Evolutionary conservation across 257 asterid species (phyloP), one percentile per base, ranked within the genome.

Genomic region (Solanum sejunctum): DNA sequence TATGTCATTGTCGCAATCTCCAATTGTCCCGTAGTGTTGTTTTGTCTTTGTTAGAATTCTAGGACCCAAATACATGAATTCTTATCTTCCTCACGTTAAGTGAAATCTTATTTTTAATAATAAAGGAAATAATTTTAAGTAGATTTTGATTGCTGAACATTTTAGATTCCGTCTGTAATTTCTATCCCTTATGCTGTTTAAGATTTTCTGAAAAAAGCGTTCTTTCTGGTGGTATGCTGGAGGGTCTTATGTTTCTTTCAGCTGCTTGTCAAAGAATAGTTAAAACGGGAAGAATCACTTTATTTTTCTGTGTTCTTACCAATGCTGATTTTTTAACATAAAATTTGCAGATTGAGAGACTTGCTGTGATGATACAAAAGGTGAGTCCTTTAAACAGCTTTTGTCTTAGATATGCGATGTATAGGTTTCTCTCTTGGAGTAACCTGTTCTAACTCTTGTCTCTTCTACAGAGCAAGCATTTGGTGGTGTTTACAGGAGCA

Each of bases 401-500:
- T 26, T 26, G 80, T 51, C 84, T 66, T 32, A n/a, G 67, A 64
- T 64, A 77, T 81, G 84, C 60, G 85, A 84, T 66, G 32, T 83
- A 20, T 60, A 73, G 84, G 80, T 88, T 66, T 83, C 73, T 84
- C 85, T 88, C 87, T 58, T 73, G 21, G 83, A 69, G 81, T 84
- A 88, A 61, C 85, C 81, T 56, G 61, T 57, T 81, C 28, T 83
- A 80, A 85, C 84, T 85, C 66, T 90, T 85, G 36, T 36, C 88
- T 73, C 86, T 84, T 87, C 77, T 92, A 91, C 94, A 94, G 99
- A 94, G 98, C 93, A 94, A 95, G 92, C 97, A 96, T 90, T 88
- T 96, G 71, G 99, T 96, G 91, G 99, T 91, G 78, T 96, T 96
- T 90, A 96, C 98, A 69, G 99, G 99, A 87, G 99, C 99, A 60